Conservation (phyloP, 2,329 filamentous ascomycete genomes). For the Hypoxylon sp. region DNA sequence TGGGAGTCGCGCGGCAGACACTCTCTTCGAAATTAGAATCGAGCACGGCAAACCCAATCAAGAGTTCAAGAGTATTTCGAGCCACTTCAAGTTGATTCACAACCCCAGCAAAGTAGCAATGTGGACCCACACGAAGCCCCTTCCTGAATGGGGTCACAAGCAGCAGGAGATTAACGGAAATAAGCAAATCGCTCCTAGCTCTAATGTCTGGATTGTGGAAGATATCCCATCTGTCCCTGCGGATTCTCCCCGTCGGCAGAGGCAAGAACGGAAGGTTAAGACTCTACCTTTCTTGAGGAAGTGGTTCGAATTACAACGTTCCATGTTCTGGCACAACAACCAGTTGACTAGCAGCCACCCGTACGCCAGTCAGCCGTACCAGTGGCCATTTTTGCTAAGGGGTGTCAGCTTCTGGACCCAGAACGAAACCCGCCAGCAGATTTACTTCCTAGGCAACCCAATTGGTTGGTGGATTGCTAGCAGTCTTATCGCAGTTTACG, state of each 20-base stretch:
- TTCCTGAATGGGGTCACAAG: constrained; percentile 98
- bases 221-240: constrained; percentile 84
- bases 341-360: constrained; percentile 97
- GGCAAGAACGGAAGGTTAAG: constrained; percentile 85
- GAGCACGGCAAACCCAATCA: constrained; percentile 86
- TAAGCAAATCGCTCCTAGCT: constrained; percentile 91
- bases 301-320: constrained; percentile 95
- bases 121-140: constrained; percentile 96
- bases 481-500: constrained; percentile 92
- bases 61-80: constrained; percentile 90
- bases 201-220: constrained; percentile 95
- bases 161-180: constrained; percentile 99
- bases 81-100: constrained; percentile 97
- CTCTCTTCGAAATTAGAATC: constrained; percentile 91
- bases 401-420: constrained; percentile 99
- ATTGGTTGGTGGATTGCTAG: constrained; percentile 97
- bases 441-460: constrained; percentile 98
- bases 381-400: constrained; percentile 97
- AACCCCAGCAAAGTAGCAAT: constrained; percentile 96
- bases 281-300: constrained; percentile 89
- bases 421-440: constrained; percentile 93
- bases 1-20: constrained; percentile 85
- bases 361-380: constrained; percentile 93
- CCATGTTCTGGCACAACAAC: constrained; percentile 99
- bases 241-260: constrained; percentile 81